Base-by-base conservation (phyloP, 805 yeast species). In the Sporopachydermia quercuum region DNA sequence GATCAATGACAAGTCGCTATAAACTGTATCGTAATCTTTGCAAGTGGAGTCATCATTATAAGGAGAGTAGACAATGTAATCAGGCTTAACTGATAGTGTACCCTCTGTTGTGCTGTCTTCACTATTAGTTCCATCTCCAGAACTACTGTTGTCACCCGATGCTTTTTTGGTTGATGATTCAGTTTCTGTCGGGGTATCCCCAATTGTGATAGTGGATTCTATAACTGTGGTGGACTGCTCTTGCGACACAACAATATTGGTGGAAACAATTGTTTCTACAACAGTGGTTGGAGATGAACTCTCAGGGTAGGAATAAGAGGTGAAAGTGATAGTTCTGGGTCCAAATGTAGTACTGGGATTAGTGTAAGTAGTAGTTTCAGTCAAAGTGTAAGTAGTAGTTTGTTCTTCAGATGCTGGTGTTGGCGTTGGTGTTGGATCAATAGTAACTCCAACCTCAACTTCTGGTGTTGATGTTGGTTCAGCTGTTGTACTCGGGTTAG, bases 1-100 rank as follows among this genome's bases (percentile, higher is more conserved):
- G 49, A 87, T 80, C 43, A 61, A 51, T 19, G 62, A 47, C 43
- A 87, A 63, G 56, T 87, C 96, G 15, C 61, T 45, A 37, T 56
- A 43, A 36, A 87, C 81, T 11, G 70, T 54, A 41, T 52, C 61
- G 36, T 66, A 58, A 43, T 62, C 65, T 55, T 83, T 86, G 63
- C 96, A 86, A 2, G 71, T 46, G 19, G 78, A 71, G 52, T 73
- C 77, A 52, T 73, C 57, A 42, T 69, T 66, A 63, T 84, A 87
- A 34, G 96, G 96, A 23, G 30, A 23, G 30, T 23, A 23, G 30
- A 23, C 30, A 23, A 23, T 23, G 30, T 23, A 23, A n/a, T 23
- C 30, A 8, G 30, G 30, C 30, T n/a, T 8, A n/a, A 8, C 30
- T 8, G 30, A 23, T 8, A 23, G 13, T 8, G 30, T 8, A n/a